Evolutionary conservation across 2,329 filamentous ascomycete genomes (phyloP).

Genomic region (Diaporthe ampelina): DNA sequence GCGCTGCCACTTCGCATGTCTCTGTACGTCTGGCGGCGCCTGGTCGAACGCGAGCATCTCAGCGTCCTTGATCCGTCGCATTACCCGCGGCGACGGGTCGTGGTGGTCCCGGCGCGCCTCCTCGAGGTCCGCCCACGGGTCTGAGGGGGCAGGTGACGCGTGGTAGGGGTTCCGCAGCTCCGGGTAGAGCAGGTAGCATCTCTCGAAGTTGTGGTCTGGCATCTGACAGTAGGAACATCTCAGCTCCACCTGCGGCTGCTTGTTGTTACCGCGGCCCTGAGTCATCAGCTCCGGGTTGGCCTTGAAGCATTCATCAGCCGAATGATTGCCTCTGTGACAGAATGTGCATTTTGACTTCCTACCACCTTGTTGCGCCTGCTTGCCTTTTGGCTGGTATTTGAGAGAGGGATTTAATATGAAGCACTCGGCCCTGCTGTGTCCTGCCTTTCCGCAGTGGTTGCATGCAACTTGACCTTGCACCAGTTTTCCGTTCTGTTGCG

Average conservation of each 20-base stretch:
- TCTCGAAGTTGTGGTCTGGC: not conserved
- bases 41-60: not conserved
- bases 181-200: not conserved
- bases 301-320: not conserved
- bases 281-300: not conserved
- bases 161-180: not conserved
- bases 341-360: not conserved
- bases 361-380: not conserved
- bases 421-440: not conserved
- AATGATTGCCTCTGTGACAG: not conserved
- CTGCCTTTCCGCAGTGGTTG: not conserved
- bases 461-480: not conserved
- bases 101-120: not conserved
- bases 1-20: not conserved
- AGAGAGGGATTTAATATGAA: not conserved
- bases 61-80: not conserved
- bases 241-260: not conserved
- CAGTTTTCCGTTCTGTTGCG: not conserved
- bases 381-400: not conserved
- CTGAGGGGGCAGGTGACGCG: not conserved
- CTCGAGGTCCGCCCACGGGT: not conserved
- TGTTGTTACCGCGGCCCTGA: not conserved
- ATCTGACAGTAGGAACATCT: not conserved
- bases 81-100: not conserved
- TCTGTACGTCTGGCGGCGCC: not conserved